phyloP scores from a whole-genome alignment of 352 stramenopile genomes.

The Aphanomyces stellatus region DNA sequence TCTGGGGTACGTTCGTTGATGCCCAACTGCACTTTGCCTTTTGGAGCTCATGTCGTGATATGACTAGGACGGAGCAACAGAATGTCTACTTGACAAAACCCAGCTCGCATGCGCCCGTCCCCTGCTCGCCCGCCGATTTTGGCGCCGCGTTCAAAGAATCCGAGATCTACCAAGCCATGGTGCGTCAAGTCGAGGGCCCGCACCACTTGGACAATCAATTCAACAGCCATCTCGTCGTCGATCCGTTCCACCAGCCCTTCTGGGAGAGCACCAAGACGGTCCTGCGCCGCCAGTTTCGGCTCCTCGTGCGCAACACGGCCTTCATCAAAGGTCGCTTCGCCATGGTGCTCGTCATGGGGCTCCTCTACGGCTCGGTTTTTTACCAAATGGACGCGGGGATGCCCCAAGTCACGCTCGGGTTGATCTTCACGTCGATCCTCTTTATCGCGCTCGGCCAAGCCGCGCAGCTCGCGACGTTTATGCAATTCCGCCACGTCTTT shows the following conservation, averaged over 20 bases:
- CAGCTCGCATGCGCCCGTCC: conserved; percentile 32
- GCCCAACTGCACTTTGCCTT: not conserved
- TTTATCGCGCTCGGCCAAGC: conserved; percentile 74
- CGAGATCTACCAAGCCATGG: conserved; percentile 36
- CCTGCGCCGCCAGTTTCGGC: conserved; percentile 55
- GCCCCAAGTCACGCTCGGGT: conserved; percentile 55
- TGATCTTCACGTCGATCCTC: conserved; percentile 78
- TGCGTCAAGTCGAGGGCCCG: conserved; percentile 27
- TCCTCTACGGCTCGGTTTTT: conserved; percentile 44
- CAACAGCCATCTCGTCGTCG: conserved; percentile 27
- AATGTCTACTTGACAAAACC: too few relatives aligned
- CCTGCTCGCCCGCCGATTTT: conserved; percentile 30
- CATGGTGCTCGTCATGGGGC: conserved; percentile 39
- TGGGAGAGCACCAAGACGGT: conserved; percentile 12
- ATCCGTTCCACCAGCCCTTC: not conserved
- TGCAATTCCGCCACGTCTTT: conserved; percentile 55
- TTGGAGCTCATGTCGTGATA: too few relatives aligned
- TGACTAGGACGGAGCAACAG: conserved; percentile 30
- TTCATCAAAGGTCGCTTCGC: conserved; percentile 40
- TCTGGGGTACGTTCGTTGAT: conserved; percentile 20
- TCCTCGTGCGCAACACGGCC: conserved; percentile 49
- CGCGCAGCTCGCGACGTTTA: conserved; percentile 71
- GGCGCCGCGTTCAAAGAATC: conserved; percentile 40
- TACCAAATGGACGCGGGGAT: conserved; percentile 40
- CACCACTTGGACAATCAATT: not conserved